Evolutionary conservation across 306 rosid genomes (phyloP).

Genomic region (Fagus sylvatica): DNA sequence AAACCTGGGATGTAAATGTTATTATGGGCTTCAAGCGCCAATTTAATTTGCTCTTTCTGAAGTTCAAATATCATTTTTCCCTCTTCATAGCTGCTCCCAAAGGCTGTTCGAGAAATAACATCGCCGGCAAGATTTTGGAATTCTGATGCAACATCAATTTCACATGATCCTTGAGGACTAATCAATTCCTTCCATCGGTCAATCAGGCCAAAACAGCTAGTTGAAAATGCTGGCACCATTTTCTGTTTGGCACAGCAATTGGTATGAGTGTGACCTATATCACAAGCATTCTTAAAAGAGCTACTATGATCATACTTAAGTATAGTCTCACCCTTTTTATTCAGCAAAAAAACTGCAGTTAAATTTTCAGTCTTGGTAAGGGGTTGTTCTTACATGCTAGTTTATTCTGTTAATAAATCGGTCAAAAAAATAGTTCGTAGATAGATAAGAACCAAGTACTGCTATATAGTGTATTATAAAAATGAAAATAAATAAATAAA

Average conservation of each 20-base stretch:
- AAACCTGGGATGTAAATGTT: conserved; percentile 45
- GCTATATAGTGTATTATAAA: no score
- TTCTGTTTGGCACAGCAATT: conserved; percentile 16
- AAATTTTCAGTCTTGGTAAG: no score
- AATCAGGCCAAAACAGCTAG: conserved; percentile 36
- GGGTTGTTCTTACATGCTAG: no score
- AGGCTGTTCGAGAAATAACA: conserved; percentile 46
- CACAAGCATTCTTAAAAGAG: no score
- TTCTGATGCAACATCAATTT: conserved; percentile 41
- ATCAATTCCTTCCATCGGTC: conserved; percentile 30
- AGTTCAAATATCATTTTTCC: conserved; percentile 51
- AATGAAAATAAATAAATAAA: no score
- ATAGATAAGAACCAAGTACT: no score
- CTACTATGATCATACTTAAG: no score
- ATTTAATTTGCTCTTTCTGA: conserved; percentile 32
- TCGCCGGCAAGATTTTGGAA: conserved; percentile 34
- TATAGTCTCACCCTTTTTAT: no score
- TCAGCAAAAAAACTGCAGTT: no score
- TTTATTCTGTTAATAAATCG: no score
- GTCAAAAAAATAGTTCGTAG: no score
- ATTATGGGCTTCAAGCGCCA: conserved; percentile 38
- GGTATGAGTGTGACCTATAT: no score
- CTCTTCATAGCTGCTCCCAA: conserved; percentile 46
- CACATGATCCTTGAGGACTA: conserved; percentile 30
- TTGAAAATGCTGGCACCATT: conserved; percentile 47